Base-by-base conservation (phyloP, 2,329 filamentous ascomycete species). In the Trichoderma breve region DNA sequence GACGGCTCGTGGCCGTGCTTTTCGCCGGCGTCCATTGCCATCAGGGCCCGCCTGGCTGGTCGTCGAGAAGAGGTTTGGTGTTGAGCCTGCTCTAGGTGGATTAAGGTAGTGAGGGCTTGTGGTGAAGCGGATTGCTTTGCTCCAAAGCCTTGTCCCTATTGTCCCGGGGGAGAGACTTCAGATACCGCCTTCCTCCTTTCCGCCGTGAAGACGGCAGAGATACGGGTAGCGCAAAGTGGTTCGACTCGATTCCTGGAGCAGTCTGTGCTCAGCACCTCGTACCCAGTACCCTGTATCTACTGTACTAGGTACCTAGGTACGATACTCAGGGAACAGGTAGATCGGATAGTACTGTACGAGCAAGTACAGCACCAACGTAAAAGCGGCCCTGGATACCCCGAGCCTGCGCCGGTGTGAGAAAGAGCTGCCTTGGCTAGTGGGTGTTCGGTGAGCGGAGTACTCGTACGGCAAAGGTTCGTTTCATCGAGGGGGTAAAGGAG, bases 21-120 rank as follows among this genome's bases (percentile, higher is more conserved):
- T 53, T 76, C 75, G 73, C 75, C 75, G 70, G 74, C 74, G 70
- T 78, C 76, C 79, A 80, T 80, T 73, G 75, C 77, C 75, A 72
- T 76, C 68, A 73, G 73, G 72, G 34, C 55, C 66, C 34, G 39
- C 66, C 51, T 11, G 55, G 47, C 24, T 47, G 32, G 65, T 43
- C 36, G 47, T n/a, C 63, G 63, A 28, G 21, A 66, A 34, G 63
- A 24, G 1, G 32, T 14, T 36, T 21, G 30, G 30, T 36, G 15
- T 68, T n/a, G 43, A 80, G 18, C 28, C 32, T n/a, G 57, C 75
- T 76, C 51, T 74, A 73, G 76, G 74, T 76, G 73, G 75, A 74
- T 24, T 24, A 24, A 24, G 24, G 24, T 76, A 75, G 76, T 69
- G 39, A 66, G 66, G 30, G 39, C 36, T 65, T 51, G 47, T 68